Conservation (phyloP, 1,284 basidiomycete genomes). For the Ceratobasidium sp. region DNA sequence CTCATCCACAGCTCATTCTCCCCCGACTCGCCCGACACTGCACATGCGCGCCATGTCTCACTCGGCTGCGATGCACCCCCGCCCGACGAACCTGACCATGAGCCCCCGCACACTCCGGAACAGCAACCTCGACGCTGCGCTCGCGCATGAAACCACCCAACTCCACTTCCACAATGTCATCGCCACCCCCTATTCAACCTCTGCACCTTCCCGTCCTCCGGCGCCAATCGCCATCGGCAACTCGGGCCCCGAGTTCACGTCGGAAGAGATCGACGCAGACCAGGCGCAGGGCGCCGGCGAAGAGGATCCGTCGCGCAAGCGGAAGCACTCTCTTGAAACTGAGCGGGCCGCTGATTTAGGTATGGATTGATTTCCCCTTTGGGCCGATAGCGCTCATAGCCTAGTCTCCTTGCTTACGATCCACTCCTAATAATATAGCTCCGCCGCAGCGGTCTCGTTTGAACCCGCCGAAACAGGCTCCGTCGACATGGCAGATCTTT, state of each 20-base stretch:
- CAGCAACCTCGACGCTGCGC: slow-evolving; percentile 32
- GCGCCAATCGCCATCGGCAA: slow-evolving; percentile 30
- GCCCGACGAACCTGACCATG: slow-evolving; percentile 24
- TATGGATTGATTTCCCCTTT: slow-evolving; percentile 33
- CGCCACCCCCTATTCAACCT: slow-evolving; percentile 34
- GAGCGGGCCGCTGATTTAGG: slow-evolving; percentile 30
- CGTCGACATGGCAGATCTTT: slow-evolving; percentile 96
- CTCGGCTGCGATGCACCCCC: slow-evolving; percentile 29
- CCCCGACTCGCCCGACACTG: slow-evolving; percentile 7
- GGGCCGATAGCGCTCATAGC: slow-evolving; percentile 18
- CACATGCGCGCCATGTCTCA: slow-evolving; percentile 41
- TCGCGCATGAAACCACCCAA: slow-evolving; percentile 1
- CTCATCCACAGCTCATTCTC: slow-evolving; percentile 12
- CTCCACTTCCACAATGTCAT: slow-evolving; percentile 34
- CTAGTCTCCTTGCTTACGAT: slow-evolving; percentile 56
- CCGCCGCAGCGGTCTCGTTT: slow-evolving; percentile 61
- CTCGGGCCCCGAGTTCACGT: slow-evolving; percentile 13
- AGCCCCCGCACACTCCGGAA: slow-evolving; percentile 36
- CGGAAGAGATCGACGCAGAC: slow-evolving; percentile 15
- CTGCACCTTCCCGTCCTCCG: slow-evolving; percentile 55
- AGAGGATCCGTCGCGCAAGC: slow-evolving; percentile 16
- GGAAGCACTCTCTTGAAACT: slow-evolving; percentile 27
- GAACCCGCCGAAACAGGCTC: slow-evolving; percentile 90
- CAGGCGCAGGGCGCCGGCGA: slow-evolving; percentile 14
- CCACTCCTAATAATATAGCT: slow-evolving; percentile 49